Evolutionary conservation across 306 rosid genomes (phyloP), one percentile per base, ranked within the genome.

Genomic region (Canavalia ensiformis): DNA sequence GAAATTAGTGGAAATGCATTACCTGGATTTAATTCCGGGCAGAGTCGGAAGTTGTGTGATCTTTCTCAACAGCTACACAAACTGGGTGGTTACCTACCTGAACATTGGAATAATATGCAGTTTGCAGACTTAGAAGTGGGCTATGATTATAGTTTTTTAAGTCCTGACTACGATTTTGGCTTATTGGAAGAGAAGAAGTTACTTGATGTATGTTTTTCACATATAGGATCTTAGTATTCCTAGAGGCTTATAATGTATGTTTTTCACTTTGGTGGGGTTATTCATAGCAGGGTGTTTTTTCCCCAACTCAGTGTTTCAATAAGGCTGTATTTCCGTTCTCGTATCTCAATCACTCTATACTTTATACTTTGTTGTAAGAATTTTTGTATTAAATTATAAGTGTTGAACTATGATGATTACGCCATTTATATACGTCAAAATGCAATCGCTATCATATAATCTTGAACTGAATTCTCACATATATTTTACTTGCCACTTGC

Each of bases 81-180:
- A 62, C n/a, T 83, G 73, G 83, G 86, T 41, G 72, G 42, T 67
- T 25, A 46, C 60, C 7, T 81, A 9, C 78, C 80, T 8, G 83
- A 72, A 47, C 70, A 85, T 69, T 81, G 86, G 80, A 78, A 84
- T 37, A 71, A 57, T 50, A 34, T 13, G 65, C 86, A 87, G 79
- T 79, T 83, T 80, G 74, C 86, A 65, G 76, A 81, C 33, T 41
- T 42, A 7, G 90, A 83, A 34, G 68, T 54, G 11, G 70, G 82
- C 69, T 25, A 75, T 31, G 84, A 85, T 73, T 85, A 88, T 35
- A 90, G 89, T 62, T 82, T 85, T 82, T 81, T 85, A 72, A 84
- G 62, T 37, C 89, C 91, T 8, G 90, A 86, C 83, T 95, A 90
- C 84, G 90, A 90, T 78, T 87, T 84, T 31, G 91, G 92, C 56